Evolutionary conservation across 495 filamentous ascomycete genomes (phyloP), one percentile per base, ranked within the genome.

Genomic region (Penicillium paxilli): DNA sequence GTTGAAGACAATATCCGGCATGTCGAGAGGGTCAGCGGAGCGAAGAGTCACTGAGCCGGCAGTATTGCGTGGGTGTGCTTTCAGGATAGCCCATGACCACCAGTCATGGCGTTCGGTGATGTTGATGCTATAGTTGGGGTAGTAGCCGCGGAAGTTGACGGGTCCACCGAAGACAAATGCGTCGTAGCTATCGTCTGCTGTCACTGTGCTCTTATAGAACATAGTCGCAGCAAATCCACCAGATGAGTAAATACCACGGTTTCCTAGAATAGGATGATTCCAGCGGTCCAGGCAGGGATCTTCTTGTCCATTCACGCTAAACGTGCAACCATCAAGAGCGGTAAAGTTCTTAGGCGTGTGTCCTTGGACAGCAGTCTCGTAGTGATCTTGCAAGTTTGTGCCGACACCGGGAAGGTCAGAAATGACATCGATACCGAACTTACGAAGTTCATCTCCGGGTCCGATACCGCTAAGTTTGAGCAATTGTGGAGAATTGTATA

Each of bases 381-480:
- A 82, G 63, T 83, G 83, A 57, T 89, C 84, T 49, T 88, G 85
- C 1, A 89, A 66, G 59, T 89, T 89, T 14, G 74, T 73, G 32
- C 87, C 87, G 0, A 89, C 85, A 16, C 80, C 83, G 0, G 86
- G 83, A 0, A 85, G 71, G 57, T 87, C 79, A 22, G 68, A 53
- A 0, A 87, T 51, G 0, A 87, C 69, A 3, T 74, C 62, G 50
- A 89, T 86, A 16, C 67, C 63, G 49, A 78, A 72, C 5, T 59
- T 59, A 3, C 60, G n/a, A 0, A 90, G 77, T 40, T 86, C 75
- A 0, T 61, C 63, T 1, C 56, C 54, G 0, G 83, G 78, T 2
- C 87, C 86, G 48, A 90, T 68, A 17, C 88, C 87, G 3, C 76
- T 83, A 1, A 87, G 76, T 58, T 87, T 83, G 8, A 90, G 80